A percentile compares a stretch with the other conserved stretches of the same genome.
phyloP scores from a whole-genome alignment of 768 basidiomycete species.

The Tubosaeta brunneosetosa region DNA sequence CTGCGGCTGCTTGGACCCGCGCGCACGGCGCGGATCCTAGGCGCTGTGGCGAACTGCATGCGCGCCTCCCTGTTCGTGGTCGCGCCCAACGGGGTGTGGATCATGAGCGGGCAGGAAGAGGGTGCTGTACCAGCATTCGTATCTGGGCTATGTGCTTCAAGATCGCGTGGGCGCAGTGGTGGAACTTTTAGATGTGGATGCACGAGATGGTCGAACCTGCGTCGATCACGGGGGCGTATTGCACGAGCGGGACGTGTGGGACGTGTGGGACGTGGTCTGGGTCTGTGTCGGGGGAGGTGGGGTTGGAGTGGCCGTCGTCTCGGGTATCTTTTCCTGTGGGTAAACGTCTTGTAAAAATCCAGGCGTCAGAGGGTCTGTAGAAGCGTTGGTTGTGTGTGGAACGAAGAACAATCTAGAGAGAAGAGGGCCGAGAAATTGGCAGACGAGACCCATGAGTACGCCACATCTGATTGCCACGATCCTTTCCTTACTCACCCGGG shows the following conservation, averaged over 20 bases:
- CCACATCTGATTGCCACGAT: too few species aligned
- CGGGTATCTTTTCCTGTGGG: constrained; percentile 18
- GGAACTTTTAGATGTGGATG: constrained; percentile 98
- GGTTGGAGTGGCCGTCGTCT: background rate
- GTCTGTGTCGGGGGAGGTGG: constrained; percentile 41
- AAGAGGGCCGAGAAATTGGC: too few species aligned
- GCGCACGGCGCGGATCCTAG: constrained; percentile 67
- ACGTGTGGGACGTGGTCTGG: too few species aligned
- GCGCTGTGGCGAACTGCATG: constrained; percentile 63
- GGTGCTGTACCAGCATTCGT: constrained; percentile 94
- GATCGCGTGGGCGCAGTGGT: constrained; percentile 84
- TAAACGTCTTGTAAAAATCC: constrained; percentile 14
- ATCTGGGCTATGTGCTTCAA: constrained; percentile 96
- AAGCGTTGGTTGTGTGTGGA: background rate
- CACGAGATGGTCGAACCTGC: constrained; percentile 97
- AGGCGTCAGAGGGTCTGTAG: background rate
- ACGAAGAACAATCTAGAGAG: too few species aligned
- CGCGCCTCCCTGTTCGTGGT: constrained; percentile 66
- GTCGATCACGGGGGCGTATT: constrained; percentile 96
- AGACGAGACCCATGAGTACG: too few species aligned
- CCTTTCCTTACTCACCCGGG: too few species aligned
- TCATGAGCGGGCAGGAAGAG: constrained; percentile 93
- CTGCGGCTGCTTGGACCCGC: constrained; percentile 62
- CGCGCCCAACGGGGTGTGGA: constrained; percentile 63
- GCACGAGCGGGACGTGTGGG: too few species aligned